Evolutionary conservation across 148 eudicot species (phyloP), one percentile per base, ranked within the genome.

Genomic region (Tetragonia tetragonoides): DNA sequence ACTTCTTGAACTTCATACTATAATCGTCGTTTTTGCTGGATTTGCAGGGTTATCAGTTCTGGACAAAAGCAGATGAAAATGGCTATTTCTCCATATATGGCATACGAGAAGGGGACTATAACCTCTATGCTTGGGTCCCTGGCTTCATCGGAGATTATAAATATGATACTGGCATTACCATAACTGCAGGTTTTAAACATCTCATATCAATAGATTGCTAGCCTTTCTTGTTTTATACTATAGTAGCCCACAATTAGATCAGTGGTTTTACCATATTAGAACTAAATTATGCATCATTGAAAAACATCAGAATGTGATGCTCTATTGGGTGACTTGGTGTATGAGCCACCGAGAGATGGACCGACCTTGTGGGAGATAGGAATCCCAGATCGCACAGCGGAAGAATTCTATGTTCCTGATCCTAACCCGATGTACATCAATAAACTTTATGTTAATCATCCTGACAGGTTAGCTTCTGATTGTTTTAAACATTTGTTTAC

Each of bases 301-400:
- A 40, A 47, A 23, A 24, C 64, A 20, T 40, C 85, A 92, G 97
- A 91, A 23, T 77, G 85, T 76, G 64, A 78, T 56, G 54, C 86
- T 57, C 81, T 86, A 28, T 54, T 89, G 80, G 91, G 92, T 47
- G 88, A 89, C 54, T 74, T 91, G 68, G 86, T 91, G 38, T 95
- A 80, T 78, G 89, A 90, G 83, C 93, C 94, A 67, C 97, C 97
- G 63, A 86, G 94, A 84, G 84, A 90, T 77, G 99, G 99, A 23
- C 99, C 97, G 6, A 92, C 97, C 34, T 71, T 95, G 75, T 95
- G 99, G 99, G 97, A 95, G 81, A 95, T 95, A n/a, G 99, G 99
- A 59, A 80, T 88, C 65, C 97, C 99, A 16, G 97, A 95, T 84
- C 97, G 97, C 37, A 84, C 97, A 42, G 97, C 99, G 75, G 86